These are phyloP conservation scores for Spatholobus suberectus DNA, from an alignment of 306 rosid genomes.

Conservation along the genomic window DNA sequence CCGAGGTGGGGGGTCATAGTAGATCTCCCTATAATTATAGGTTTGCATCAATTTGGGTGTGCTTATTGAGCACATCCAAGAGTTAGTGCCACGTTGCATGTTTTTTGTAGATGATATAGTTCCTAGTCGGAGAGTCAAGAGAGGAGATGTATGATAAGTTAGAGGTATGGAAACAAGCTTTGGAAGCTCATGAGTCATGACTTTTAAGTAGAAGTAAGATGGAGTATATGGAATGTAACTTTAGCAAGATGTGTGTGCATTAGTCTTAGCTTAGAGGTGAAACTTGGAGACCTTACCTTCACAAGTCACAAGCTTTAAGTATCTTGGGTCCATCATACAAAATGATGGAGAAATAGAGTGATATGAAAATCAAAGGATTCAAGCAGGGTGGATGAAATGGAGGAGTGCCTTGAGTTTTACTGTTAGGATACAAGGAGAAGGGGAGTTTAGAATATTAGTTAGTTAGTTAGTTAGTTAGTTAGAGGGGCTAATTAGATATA, in stretches of 20 bases:
- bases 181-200: background rate
- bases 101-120: background rate
- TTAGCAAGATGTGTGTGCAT: background rate
- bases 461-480: background rate
- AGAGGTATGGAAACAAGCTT: background rate
- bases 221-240: background rate
- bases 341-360: background rate
- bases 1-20: background rate
- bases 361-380: background rate
- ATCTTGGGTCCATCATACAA: background rate
- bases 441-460: background rate
- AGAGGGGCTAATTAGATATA: background rate
- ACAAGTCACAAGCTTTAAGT: background rate
- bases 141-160: background rate
- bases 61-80: background rate
- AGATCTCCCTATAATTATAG: background rate
- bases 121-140: background rate
- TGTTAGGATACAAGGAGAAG: background rate
- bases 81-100: background rate
- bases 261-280: background rate
- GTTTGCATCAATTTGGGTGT: background rate
- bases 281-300: background rate
- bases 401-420: background rate
- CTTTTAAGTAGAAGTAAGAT: background rate
- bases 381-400: background rate